A percentile compares a stretch with the other conserved stretches of the same genome.
Conservation (phyloP, 1,284 basidiomycete species). For the Moesziomyces sp. region DNA sequence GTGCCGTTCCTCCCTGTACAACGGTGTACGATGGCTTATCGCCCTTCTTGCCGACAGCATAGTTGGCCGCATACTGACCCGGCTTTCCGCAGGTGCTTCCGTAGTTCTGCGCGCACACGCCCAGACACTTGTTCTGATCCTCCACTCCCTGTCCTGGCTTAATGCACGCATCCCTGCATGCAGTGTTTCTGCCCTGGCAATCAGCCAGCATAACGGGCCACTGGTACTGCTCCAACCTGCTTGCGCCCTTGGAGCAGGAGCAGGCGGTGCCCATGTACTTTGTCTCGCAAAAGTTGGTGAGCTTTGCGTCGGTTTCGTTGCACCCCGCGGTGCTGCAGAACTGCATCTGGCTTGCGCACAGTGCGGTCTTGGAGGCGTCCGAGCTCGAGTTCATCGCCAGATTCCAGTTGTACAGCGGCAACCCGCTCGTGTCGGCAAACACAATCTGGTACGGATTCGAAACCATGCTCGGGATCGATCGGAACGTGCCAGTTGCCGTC, state of each 20-base stretch:
- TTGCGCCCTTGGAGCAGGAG: constrained; percentile 51
- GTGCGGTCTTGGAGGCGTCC: constrained; percentile 22
- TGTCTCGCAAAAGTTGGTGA: constrained; percentile 64
- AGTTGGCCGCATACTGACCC: constrained; percentile 60
- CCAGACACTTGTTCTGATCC: constrained; percentile 48
- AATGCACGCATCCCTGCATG: constrained; percentile 56
- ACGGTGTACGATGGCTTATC: constrained; percentile 53
- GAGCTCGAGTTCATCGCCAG: constrained; percentile 31
- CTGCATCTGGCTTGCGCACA: constrained; percentile 57
- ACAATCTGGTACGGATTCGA: constrained; percentile 50
- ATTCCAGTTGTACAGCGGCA: constrained; percentile 42
- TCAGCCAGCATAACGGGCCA: constrained; percentile 65
- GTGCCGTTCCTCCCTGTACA: constrained; percentile 51
- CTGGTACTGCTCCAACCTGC: constrained; percentile 60
- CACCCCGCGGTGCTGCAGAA: constrained; percentile 62
- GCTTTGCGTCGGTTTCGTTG: constrained; percentile 31
- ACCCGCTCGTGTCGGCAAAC: constrained; percentile 36
- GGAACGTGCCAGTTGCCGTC: constrained; percentile 45
- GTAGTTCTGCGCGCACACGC: constrained; percentile 50
- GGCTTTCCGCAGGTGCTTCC: constrained; percentile 57
- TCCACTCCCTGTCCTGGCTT: constrained; percentile 42
- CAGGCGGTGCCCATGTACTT: constrained; percentile 58
- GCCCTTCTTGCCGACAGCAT: constrained; percentile 53
- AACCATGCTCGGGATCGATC: constrained; percentile 22
- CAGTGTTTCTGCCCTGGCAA: constrained; percentile 54